These are phyloP conservation scores for Sphenostylis stenocarpa DNA, from an alignment of 306 rosid genomes.

Conservation along the genomic window DNA sequence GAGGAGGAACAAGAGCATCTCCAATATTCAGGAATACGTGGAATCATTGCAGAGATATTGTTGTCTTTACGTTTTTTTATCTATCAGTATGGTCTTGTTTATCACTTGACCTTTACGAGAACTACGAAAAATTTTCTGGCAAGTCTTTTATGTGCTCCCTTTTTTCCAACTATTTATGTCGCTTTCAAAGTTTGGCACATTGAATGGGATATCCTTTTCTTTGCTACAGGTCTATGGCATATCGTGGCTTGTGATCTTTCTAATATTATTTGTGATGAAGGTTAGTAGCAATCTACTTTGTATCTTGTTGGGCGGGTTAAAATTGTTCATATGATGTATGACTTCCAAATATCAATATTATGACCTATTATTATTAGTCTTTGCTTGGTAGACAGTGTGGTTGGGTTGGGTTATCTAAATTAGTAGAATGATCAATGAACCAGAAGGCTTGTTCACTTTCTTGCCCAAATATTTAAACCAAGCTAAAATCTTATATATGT, in stretches of 20 bases:
- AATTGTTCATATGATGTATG: slow-evolving; percentile 19
- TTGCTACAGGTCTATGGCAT: slow-evolving; percentile 82
- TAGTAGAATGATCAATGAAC: not conserved
- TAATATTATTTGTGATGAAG: slow-evolving; percentile 89
- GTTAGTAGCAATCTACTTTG: slow-evolving; percentile 45
- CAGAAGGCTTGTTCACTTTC: not conserved
- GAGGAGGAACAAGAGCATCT: slow-evolving; percentile 98
- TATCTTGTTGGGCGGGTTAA: slow-evolving; percentile 17
- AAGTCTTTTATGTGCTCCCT: slow-evolving; percentile 21
- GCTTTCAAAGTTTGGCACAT: slow-evolving; percentile 6
- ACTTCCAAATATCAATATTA: not conserved
- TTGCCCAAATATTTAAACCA: not conserved
- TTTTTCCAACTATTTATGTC: not conserved
- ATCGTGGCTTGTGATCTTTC: slow-evolving; percentile 91
- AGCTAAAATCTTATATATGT: not conserved
- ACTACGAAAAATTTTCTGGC: slow-evolving; percentile 69
- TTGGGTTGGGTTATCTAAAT: not conserved
- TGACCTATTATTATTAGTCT: not conserved
- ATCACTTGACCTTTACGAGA: slow-evolving; percentile 70
- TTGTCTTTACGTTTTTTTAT: slow-evolving; percentile 85
- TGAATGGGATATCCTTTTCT: slow-evolving; percentile 20
- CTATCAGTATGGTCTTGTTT: slow-evolving; percentile 96
- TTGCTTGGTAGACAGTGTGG: not conserved
- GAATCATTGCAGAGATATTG: slow-evolving; percentile 74
- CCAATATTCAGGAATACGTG: slow-evolving; percentile 81